Conservation (phyloP, 768 basidiomycete species). For the Naematelia aurantialba region DNA sequence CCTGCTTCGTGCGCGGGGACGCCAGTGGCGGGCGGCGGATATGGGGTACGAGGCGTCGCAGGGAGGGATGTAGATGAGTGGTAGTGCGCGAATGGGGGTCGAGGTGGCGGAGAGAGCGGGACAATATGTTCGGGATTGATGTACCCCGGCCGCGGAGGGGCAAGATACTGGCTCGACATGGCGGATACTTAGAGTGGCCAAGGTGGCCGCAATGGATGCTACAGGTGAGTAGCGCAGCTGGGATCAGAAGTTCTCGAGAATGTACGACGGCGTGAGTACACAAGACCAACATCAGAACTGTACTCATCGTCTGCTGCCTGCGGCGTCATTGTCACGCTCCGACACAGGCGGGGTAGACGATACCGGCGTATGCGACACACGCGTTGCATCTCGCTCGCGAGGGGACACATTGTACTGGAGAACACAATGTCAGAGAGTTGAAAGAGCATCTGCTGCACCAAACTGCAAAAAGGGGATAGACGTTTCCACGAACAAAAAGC, state of each 20-base stretch:
- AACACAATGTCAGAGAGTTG: neutral
- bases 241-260: neutral
- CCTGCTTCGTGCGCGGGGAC: neutral
- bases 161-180: conserved; percentile 18
- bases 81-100: conserved; percentile 42
- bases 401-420: neutral
- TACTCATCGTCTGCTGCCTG: too few relatives aligned
- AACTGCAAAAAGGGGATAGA: too few relatives aligned
- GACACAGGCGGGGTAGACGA: neutral
- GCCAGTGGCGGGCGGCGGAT: conserved; percentile 10
- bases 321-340: neutral
- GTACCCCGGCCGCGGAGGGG: conserved; percentile 15
- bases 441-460: neutral
- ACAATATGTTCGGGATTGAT: conserved; percentile 32
- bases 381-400: neutral
- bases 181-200: too few relatives aligned
- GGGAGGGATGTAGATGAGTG: conserved; percentile 35
- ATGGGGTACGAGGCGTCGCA: conserved; percentile 35
- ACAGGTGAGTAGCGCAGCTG: neutral
- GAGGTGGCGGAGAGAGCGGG: conserved; percentile 36
- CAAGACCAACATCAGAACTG: neutral
- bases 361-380: neutral
- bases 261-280: neutral
- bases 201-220: too few relatives aligned
- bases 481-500: neutral